Evolutionary conservation across 163 green algal species (phyloP).

Genomic region (Prototheca wickerhamii): DNA sequence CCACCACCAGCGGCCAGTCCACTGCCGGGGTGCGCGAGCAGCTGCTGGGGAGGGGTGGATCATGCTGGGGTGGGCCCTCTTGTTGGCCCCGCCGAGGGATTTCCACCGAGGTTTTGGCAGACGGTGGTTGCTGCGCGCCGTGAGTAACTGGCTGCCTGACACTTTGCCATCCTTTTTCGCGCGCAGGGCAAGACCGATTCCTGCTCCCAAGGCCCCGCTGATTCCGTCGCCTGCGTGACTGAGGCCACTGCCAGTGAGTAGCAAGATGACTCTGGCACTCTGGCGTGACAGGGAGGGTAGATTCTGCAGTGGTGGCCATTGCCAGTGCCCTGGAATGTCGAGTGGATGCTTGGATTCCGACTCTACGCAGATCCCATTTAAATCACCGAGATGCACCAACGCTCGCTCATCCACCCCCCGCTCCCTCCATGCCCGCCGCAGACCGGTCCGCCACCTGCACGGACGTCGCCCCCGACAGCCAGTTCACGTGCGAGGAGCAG

Average conservation of each 20-base stretch:
- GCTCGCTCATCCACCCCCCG: background rate
- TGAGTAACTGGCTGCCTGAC: too few species aligned
- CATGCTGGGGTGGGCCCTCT: too few species aligned
- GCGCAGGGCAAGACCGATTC: background rate
- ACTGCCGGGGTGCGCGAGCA: background rate
- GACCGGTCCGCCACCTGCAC: slow-evolving; percentile 9
- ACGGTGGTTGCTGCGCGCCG: too few species aligned
- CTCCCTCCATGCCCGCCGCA: background rate
- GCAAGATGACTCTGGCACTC: background rate
- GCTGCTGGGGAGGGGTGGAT: too few species aligned
- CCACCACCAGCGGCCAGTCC: background rate
- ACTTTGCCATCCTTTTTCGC: too few species aligned
- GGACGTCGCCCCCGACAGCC: slow-evolving; percentile 10
- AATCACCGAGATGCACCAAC: background rate
- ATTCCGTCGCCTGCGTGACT: background rate
- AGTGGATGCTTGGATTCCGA: background rate
- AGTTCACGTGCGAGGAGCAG: slow-evolving; percentile 12
- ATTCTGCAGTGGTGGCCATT: background rate
- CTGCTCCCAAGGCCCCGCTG: background rate
- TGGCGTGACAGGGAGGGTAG: too few species aligned
- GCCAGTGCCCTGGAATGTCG: background rate
- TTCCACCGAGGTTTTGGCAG: too few species aligned
- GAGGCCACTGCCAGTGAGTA: background rate
- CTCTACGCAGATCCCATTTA: background rate
- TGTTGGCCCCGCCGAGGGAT: too few species aligned